Evolutionary conservation across 208 protist species (phyloP), one percentile per base, ranked within the genome.

Genomic region (Vickermania ingenoplastis): DNA sequence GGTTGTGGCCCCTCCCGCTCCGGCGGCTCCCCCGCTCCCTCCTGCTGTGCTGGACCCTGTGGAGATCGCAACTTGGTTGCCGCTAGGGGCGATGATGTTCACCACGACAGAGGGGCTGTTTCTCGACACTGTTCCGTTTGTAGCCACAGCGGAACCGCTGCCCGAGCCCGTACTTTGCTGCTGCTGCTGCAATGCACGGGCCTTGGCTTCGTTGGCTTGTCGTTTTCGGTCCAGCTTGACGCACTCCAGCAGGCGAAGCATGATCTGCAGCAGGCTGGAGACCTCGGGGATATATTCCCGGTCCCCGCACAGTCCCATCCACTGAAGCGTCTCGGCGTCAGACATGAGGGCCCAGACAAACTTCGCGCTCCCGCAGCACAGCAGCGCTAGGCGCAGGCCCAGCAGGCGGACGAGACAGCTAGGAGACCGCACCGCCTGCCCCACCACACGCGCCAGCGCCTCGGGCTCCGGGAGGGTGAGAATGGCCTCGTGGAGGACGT

Each of bases 381-480:
- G 62, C 27, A 60, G 71, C 3, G 67, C 53, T 30, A 91, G 60
- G 26, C 78, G 83, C 71, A 92, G 61, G 0, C 82, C 89, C 31
- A 95, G 76, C 61, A 95, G 61, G 11, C 89, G 82, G 54, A 89
- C 68, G 45, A 92, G 73, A 7, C 74, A 71, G 55, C 89, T 95
- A 13, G 77, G 76, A 11, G 84, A 92, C 22, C 75, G 53, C n/a
- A 94, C 49, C 25, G 75, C 72, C 0, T 64, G 31, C 5, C 57
- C 63, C 0, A 76, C 75, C 4, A 92, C 5, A 21, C 29, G n/a
- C 4, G 71, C 83, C 29, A 90, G 36, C 49, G 53, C 67, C 51
- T 76, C 69, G 28, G 77, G 61, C 17, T 73, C 22, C 28, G 71
- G 69, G 52, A 94, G 58, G 22, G 78, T 58, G 49, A 94, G 81